A percentile compares a stretch with the other conserved stretches of the same genome.
Evolutionary conservation across 192 early-diverging fungal genomes (phyloP).

Genomic region (Coemansia sp.): DNA sequence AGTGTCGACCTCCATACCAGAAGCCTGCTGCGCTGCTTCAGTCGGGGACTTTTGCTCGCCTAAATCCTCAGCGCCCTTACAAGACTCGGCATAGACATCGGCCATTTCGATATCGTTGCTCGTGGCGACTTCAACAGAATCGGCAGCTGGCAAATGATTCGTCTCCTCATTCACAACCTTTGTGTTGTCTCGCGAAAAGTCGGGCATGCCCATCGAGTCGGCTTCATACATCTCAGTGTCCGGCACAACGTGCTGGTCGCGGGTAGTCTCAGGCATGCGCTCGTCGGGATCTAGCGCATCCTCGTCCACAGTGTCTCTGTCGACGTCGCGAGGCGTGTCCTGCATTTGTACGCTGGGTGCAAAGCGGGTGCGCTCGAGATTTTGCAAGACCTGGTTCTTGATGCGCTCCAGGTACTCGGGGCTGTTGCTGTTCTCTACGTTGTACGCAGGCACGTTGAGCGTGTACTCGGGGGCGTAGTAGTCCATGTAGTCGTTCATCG

Average conservation of each 20-base stretch:
- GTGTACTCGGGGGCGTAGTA: constrained; percentile 94
- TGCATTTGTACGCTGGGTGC: constrained; percentile 63
- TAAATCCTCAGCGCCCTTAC: background rate
- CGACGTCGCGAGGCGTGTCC: constrained; percentile 48
- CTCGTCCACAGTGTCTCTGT: constrained; percentile 40
- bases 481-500: constrained; percentile 86
- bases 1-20: constrained; percentile 2
- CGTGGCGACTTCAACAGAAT: background rate
- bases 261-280: constrained; percentile 41
- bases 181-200: constrained; percentile 28
- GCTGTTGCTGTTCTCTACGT: constrained; percentile 86
- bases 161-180: constrained; percentile 45
- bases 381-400: constrained; percentile 56
- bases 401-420: constrained; percentile 78
- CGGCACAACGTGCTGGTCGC: constrained; percentile 52
- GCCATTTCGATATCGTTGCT: constrained; percentile 27
- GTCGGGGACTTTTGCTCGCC: background rate
- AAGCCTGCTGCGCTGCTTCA: background rate
- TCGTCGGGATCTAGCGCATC: constrained; percentile 50
- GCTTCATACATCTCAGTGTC: constrained; percentile 54
- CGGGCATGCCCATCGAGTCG: constrained; percentile 42
- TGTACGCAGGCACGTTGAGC: constrained; percentile 81
- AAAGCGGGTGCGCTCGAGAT: constrained; percentile 59
- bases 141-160: constrained; percentile 4
- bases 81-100: background rate